phyloP scores from a whole-genome alignment of 1,139 yeast species.

The Lodderomyces jiufengensis region DNA sequence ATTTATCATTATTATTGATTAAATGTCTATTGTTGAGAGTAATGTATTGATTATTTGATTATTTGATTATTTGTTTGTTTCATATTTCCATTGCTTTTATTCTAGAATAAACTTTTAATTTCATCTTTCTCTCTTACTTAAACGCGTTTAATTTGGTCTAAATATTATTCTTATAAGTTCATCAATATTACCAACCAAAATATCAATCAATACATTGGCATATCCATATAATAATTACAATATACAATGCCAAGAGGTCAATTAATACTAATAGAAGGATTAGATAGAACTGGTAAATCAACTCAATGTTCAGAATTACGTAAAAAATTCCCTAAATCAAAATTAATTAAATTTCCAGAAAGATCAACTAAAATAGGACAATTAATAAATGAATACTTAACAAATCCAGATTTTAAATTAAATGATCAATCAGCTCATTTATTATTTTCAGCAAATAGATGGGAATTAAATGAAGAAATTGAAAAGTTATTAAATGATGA shows the following conservation, averaged over 20 bases:
- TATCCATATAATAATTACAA: no score
- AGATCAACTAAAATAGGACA: conserved; percentile 78
- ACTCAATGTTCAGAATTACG: conserved; percentile 67
- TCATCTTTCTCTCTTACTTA: background rate
- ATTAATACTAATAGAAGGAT: conserved; percentile 82
- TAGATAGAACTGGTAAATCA: conserved; percentile 92
- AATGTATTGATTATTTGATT: no score
- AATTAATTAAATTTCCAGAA: conserved; percentile 77
- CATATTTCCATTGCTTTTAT: no score
- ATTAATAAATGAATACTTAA: conserved; percentile 71
- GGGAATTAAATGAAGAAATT: conserved; percentile 71
- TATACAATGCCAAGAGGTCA: conserved; percentile 57
- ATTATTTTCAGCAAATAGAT: conserved; percentile 87
- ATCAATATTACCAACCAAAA: background rate
- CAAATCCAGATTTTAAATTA: conserved; percentile 44
- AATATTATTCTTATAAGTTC: background rate
- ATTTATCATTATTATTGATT: no score
- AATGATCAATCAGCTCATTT: conserved; percentile 82
- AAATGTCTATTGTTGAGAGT: background rate
- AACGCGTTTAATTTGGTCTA: conserved; percentile 3
- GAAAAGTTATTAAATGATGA: conserved; percentile 48
- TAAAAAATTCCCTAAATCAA: conserved; percentile 35
- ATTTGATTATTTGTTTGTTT: no score
- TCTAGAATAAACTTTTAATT: background rate
- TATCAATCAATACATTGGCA: background rate